Percentiles rank a stretch among this genome's conserved stretches.
Conservation (phyloP, 225 moss, liverwort and hornwort species). For the Lunularia cruciata region DNA sequence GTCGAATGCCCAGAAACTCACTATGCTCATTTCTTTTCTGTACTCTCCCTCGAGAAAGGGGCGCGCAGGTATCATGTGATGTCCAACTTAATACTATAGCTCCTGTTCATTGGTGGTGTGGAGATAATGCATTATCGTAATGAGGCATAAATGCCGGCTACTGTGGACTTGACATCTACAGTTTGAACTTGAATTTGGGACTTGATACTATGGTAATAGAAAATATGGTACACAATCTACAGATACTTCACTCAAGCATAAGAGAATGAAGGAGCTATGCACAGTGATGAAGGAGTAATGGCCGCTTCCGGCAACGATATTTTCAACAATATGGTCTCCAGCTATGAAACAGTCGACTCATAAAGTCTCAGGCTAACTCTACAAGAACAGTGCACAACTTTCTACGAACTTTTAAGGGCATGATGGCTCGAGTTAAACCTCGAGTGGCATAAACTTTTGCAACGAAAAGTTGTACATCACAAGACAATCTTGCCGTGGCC, state of each 20-base stretch:
- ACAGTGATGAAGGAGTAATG: not conserved
- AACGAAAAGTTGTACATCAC: not conserved
- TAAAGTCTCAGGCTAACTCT: not conserved
- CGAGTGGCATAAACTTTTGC: not conserved
- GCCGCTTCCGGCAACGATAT: not conserved
- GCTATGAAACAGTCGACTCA: conserved; percentile 7
- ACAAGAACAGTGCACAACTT: not conserved
- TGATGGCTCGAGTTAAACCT: conserved; percentile 2
- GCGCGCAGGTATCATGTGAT: not conserved
- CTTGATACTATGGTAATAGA: not conserved
- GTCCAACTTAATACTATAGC: not conserved
- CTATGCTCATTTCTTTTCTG: not conserved
- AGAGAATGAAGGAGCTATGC: not conserved
- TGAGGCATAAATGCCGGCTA: not conserved
- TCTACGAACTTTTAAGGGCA: not conserved
- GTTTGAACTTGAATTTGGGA: not conserved
- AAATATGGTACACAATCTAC: not conserved
- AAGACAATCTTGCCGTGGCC: not conserved
- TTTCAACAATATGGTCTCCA: not conserved
- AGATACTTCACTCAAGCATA: not conserved
- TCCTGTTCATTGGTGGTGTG: conserved; percentile 1
- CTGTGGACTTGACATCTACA: not conserved
- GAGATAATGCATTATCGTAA: not conserved
- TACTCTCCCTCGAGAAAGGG: not conserved
- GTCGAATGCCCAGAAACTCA: not conserved